phyloP scores from a whole-genome alignment of 2,329 filamentous ascomycete genomes.

The Colletotrichum kahawae region DNA sequence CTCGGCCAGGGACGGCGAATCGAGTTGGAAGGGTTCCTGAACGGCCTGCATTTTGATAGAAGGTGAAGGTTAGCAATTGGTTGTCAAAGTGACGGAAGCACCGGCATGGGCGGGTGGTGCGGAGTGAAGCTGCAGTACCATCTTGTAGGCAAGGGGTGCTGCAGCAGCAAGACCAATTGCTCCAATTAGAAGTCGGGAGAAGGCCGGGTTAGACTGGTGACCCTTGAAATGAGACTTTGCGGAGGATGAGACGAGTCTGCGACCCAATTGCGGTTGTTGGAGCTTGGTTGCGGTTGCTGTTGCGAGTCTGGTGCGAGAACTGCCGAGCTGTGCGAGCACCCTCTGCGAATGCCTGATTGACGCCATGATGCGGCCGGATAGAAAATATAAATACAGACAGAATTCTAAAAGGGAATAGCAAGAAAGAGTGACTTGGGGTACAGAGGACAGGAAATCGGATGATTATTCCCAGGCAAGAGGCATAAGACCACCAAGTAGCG shows the following conservation, averaged over 20 bases:
- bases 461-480: conserved; percentile 10
- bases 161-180: conserved; percentile 55
- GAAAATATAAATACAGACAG: neutral
- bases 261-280: conserved; percentile 8
- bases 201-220: conserved; percentile 4
- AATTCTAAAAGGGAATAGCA: neutral
- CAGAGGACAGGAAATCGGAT: conserved; percentile 7
- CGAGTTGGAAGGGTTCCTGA: conserved; percentile 52
- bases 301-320: conserved; percentile 10
- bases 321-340: conserved; percentile 16
- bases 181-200: conserved; percentile 28
- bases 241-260: conserved; percentile 21
- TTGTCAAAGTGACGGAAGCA: neutral
- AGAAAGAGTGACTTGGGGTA: conserved; percentile 11
- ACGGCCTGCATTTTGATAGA: conserved; percentile 37
- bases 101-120: neutral
- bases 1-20: conserved; percentile 78
- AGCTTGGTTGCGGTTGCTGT: neutral
- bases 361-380: conserved; percentile 4
- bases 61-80: conserved; percentile 11
- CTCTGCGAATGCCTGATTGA: conserved; percentile 1
- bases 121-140: conserved; percentile 47
- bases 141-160: conserved; percentile 60
- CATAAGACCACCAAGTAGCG: conserved; percentile 14
- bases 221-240: conserved; percentile 15